Evolutionary conservation across 176 grass and related monocot species (phyloP), one percentile per base, ranked within the genome.

Genomic region (Aegilops speltoides): DNA sequence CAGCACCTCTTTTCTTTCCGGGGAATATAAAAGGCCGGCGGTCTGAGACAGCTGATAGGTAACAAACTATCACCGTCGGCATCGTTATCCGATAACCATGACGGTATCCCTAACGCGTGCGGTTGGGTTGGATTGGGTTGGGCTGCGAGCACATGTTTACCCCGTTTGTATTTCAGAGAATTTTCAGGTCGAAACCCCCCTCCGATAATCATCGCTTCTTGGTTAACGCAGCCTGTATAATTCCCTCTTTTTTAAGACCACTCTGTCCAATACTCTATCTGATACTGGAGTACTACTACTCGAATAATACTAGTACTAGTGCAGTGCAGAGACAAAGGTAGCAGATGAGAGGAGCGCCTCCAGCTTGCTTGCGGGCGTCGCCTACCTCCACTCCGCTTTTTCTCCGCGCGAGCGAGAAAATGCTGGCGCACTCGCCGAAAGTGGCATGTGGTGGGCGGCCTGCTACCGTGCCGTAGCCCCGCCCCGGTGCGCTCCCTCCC

Each of bases 401-500:
- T 77, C 74, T 72, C 54, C 37, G 46, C 33, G 69, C 48, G 50
- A 54, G 23, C 15, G 52, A 54, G 74, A 85, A 82, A 88, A 82
- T 73, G 77, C 23, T 71, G 77, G 86, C 82, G 86, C 86, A 86
- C 82, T 88, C 50, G 82, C 90, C 78, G 90, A 91, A 91, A 91
- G 82, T 85, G 62, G 17, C 86, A 85, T 91, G 82, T 85, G 86
- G 82, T 91, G 52, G 70, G 54, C 64, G 20, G 69, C 63, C 64
- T 71, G 82, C 89, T 73, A 56, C 70, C 20, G 64, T 57, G 86
- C 82, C 72, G 85, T 87, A 62, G 68, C 64, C 25, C 29, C 16
- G 65, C 11, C 81, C 45, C 73, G 56, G 14, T 59, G 14, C 56
- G 16, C 20, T 33, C 13, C 76, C 68, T 60, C 38, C 26, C 65